A percentile compares a stretch with the other conserved stretches of the same genome.
Evolutionary conservation across 768 basidiomycete species (phyloP).

Genomic region (Leucocoprinus leucothites): DNA sequence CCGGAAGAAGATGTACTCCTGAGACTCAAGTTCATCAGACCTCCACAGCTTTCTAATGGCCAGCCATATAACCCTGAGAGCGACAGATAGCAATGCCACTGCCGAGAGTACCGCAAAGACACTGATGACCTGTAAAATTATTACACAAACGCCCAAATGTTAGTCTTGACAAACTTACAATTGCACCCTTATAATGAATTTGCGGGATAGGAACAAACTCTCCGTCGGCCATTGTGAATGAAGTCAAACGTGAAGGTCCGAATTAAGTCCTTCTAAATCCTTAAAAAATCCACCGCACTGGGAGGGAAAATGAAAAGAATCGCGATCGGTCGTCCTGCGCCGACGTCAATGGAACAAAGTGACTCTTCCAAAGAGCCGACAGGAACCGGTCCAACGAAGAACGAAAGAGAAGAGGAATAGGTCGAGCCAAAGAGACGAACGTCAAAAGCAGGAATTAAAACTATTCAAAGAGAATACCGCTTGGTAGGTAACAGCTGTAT

Average conservation of each 20-base stretch:
- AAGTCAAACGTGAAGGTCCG: background rate
- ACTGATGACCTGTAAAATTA: constrained; percentile 37
- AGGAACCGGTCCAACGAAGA: constrained; percentile 32
- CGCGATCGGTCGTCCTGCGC: constrained; percentile 38
- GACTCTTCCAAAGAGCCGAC: constrained; percentile 24
- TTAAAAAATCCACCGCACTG: constrained; percentile 7
- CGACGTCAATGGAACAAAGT: constrained; percentile 19
- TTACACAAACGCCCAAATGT: background rate
- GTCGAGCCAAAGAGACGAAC: constrained; percentile 16
- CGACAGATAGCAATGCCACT: constrained; percentile 49
- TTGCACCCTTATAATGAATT: constrained; percentile 31
- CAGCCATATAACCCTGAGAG: constrained; percentile 45
- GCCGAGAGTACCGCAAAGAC: constrained; percentile 53
- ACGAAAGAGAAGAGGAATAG: constrained; percentile 18
- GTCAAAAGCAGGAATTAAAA: constrained; percentile 4
- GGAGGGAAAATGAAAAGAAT: constrained; percentile 17
- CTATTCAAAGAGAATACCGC: background rate
- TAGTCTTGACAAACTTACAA: constrained; percentile 26
- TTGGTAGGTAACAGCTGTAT: background rate
- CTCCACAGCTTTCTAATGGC: constrained; percentile 32
- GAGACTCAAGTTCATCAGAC: constrained; percentile 23
- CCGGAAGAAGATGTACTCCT: constrained; percentile 62
- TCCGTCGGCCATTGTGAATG: constrained; percentile 15
- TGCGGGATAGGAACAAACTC: constrained; percentile 28
- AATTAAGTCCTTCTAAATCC: constrained; percentile 1